phyloP scores from a whole-genome alignment of 1,284 basidiomycete genomes.

The Moesziomyces sp. region DNA sequence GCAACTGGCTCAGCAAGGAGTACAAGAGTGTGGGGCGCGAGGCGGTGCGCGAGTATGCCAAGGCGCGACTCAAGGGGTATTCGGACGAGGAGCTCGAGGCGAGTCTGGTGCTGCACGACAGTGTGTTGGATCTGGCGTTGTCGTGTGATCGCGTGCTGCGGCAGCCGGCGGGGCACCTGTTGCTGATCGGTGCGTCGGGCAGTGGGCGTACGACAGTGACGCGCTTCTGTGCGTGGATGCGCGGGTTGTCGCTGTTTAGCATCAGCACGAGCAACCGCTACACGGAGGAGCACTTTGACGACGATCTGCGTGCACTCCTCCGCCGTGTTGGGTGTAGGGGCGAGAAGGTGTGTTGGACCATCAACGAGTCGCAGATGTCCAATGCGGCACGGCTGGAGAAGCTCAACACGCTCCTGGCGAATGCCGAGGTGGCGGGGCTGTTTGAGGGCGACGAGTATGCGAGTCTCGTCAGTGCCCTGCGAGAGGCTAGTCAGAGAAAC shows the following conservation, averaged over 20 bases:
- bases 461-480: slow-evolving; percentile 96
- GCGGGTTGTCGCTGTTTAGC: slow-evolving; percentile 96
- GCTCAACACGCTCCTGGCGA: slow-evolving; percentile 98
- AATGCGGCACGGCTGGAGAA: slow-evolving; percentile 98
- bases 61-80: slow-evolving; percentile 85
- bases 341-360: slow-evolving; percentile 99
- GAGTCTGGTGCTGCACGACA: slow-evolving; percentile 97
- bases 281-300: slow-evolving; percentile 97
- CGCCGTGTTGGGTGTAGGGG: slow-evolving; percentile 95
- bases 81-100: slow-evolving; percentile 83
- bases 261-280: slow-evolving; percentile 99
- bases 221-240: slow-evolving; percentile 99
- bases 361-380: slow-evolving; percentile 98
- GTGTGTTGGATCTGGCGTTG: slow-evolving; percentile 95
- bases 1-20: slow-evolving; percentile 98
- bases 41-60: slow-evolving; percentile 91
- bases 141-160: slow-evolving; percentile 99
- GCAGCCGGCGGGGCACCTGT: slow-evolving; percentile 93
- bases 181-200: slow-evolving; percentile 96
- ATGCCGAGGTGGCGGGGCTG: slow-evolving; percentile 98
- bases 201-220: slow-evolving; percentile 99
- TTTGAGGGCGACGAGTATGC: slow-evolving; percentile 89
- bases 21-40: slow-evolving; percentile 96
- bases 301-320: slow-evolving; percentile 92
- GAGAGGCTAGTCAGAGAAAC: slow-evolving; percentile 96